Evolutionary conservation across 139 green algal species (phyloP), one percentile per base, ranked within the genome.

Genomic region (Coelastrella sp.): DNA sequence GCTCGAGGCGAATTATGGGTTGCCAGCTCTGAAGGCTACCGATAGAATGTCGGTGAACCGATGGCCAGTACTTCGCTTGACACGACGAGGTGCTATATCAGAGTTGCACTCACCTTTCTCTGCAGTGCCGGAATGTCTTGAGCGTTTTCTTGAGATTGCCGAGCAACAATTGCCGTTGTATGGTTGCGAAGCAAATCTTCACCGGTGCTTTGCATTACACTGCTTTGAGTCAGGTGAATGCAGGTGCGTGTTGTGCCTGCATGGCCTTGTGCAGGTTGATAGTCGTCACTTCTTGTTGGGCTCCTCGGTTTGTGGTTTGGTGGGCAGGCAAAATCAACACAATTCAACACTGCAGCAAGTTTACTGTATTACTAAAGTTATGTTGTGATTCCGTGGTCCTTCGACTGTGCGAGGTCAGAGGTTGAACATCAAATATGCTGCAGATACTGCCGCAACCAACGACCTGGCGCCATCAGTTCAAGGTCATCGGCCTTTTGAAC

Each of bases 1-100:
- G 11, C 45, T 9, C 21, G 21, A 27, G 21, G 53, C 53, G 53
- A 64, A 64, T 64, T 64, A 32, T 64, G 53, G 53, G 53, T 21
- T 64, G 53, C 53, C 53, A 64, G 21, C 53, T 64, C 53, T 64
- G 53, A 64, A 64, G 53, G 53, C 53, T 64, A 64, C 53, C 53
- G 53, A 64, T 9, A 64, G 53, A 9, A 19, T 64, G 53, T 64
- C 17, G 53, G 6, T 32, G 53, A 19, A 19, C 11, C 27, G 53
- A 64, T 5, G 2, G 53, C 53, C 53, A 64, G 53, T 64, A 64
- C 53, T 64, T 64, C 53, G 7, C n/a, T n/a, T n/a, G n/a, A n/a
- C n/a, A n/a, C n/a, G n/a, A n/a, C n/a, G n/a, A 64, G 53, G 3
- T 9, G 27, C 21, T n/a, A 9, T 32, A 64, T 32, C 53, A n/a